Conservation (phyloP, 768 basidiomycete species). For the Suillus ampliporus region DNA sequence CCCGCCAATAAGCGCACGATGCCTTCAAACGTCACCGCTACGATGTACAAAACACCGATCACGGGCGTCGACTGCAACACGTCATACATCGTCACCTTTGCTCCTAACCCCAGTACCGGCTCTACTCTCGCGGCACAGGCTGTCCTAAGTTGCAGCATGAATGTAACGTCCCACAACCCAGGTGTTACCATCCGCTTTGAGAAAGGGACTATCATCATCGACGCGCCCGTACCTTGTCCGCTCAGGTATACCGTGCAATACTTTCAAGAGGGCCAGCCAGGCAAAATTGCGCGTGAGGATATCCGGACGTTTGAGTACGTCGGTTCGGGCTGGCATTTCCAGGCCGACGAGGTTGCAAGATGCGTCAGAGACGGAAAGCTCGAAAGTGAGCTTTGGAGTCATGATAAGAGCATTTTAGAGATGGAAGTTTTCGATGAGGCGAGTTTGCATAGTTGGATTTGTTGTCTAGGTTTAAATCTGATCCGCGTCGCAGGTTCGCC, state of each 20-base stretch:
- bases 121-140: slow-evolving; percentile 45
- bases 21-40: slow-evolving; percentile 45
- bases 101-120: slow-evolving; percentile 27
- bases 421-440: slow-evolving; percentile 60
- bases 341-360: slow-evolving; percentile 57
- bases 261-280: slow-evolving; percentile 39
- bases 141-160: slow-evolving; percentile 45
- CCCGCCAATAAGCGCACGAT: slow-evolving; percentile 47
- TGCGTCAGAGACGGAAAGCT: slow-evolving; percentile 52
- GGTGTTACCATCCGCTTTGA: slow-evolving; percentile 47
- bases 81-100: slow-evolving; percentile 48
- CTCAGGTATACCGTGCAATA: slow-evolving; percentile 38
- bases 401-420: slow-evolving; percentile 52
- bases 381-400: slow-evolving; percentile 52
- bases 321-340: slow-evolving; percentile 53
- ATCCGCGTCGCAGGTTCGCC: slow-evolving; percentile 30
- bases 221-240: slow-evolving; percentile 42
- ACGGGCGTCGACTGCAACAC: slow-evolving; percentile 52
- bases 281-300: slow-evolving; percentile 40
- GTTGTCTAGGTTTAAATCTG: slow-evolving; percentile 5
- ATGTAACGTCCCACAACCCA: slow-evolving; percentile 32
- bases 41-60: slow-evolving; percentile 49
- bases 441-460: slow-evolving; percentile 14
- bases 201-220: slow-evolving; percentile 48
- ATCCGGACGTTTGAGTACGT: slow-evolving; percentile 37